These are phyloP conservation scores for Termitomyces eurrhizus DNA, from an alignment of 768 basidiomycete genomes.

Conservation along the genomic window DNA sequence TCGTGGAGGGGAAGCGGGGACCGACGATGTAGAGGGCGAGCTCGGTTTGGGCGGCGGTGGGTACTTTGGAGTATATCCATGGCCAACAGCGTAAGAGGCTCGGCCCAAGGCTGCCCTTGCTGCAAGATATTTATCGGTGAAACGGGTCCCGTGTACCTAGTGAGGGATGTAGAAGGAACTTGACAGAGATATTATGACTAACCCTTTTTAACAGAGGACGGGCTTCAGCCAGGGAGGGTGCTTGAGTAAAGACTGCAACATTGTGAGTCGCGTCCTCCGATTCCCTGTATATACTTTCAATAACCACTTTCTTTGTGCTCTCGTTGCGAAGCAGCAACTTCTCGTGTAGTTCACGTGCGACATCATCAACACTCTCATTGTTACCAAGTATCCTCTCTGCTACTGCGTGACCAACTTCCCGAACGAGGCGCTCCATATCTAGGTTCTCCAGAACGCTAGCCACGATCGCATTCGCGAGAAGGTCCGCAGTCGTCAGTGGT, in stretches of 20 bases:
- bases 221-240: constrained; percentile 67
- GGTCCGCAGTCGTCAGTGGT: constrained; percentile 90
- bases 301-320: constrained; percentile 93
- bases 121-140: constrained; percentile 93
- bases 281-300: constrained; percentile 95
- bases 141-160: constrained; percentile 90
- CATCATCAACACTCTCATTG: constrained; percentile 95
- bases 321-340: constrained; percentile 87
- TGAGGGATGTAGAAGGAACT: constrained; percentile 8
- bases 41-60: constrained; percentile 39
- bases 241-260: constrained; percentile 77
- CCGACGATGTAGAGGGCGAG: constrained; percentile 33
- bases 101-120: constrained; percentile 60
- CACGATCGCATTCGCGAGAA: constrained; percentile 93
- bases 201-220: constrained; percentile 79
- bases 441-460: constrained; percentile 96
- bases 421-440: constrained; percentile 95
- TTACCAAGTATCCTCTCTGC: constrained; percentile 89
- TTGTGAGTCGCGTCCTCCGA: constrained; percentile 88
- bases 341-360: constrained; percentile 92
- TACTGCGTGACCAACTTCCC: constrained; percentile 91
- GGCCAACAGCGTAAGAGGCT: constrained; percentile 47
- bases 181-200: constrained; percentile 18
- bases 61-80: constrained; percentile 43
- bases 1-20: constrained; percentile 67